These are phyloP conservation scores for Avena sativa DNA, from an alignment of 176 grass and related monocot genomes.

Conservation along the genomic window DNA sequence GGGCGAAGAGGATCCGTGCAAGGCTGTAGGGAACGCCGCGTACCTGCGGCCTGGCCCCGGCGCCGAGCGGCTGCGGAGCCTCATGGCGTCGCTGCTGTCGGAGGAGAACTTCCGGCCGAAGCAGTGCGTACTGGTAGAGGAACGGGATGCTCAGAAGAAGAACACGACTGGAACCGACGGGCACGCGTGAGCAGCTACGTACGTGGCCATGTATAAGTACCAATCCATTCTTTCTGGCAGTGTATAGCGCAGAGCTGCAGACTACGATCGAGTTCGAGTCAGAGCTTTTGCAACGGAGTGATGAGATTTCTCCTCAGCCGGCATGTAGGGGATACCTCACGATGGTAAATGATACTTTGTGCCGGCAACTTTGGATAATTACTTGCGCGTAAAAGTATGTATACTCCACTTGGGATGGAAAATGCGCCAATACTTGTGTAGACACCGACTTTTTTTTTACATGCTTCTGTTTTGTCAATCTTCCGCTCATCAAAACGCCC, in stretches of 20 bases:
- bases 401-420: too few relatives aligned
- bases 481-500: too few relatives aligned
- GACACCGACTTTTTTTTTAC: too few relatives aligned
- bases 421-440: background rate
- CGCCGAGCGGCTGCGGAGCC: slow-evolving; percentile 53
- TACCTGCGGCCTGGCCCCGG: slow-evolving; percentile 52
- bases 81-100: slow-evolving; percentile 62
- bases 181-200: background rate
- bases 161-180: background rate
- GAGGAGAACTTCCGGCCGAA: slow-evolving; percentile 72
- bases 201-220: background rate
- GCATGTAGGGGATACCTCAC: slow-evolving; percentile 19
- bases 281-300: background rate
- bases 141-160: background rate
- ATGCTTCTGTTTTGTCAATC: too few relatives aligned
- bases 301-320: background rate
- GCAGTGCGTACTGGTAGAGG: slow-evolving; percentile 49
- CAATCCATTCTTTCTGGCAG: background rate
- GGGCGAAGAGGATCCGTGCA: slow-evolving; percentile 45
- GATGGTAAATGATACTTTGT: slow-evolving; percentile 17
- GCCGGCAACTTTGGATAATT: background rate
- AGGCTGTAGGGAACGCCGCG: slow-evolving; percentile 42
- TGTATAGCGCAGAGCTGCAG: background rate
- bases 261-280: background rate
- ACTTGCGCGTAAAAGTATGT: background rate